These are phyloP conservation scores for Cucurbita pepo DNA, from an alignment of 306 rosid genomes.

Conservation along the genomic window DNA sequence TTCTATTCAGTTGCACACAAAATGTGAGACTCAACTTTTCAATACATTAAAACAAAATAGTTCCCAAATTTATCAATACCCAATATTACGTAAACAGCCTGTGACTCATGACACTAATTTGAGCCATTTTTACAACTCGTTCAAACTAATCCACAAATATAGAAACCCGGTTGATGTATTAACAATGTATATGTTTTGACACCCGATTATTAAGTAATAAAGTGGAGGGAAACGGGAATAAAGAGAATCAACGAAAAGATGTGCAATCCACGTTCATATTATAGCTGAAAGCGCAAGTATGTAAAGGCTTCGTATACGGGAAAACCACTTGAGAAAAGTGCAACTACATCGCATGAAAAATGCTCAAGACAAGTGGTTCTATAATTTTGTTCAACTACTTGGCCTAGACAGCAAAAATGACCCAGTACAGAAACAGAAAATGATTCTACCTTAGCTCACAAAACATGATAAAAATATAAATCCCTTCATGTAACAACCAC, in stretches of 20 bases:
- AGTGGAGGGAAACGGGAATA: not conserved
- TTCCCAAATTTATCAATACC: too few species aligned
- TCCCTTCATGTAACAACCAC: not conserved
- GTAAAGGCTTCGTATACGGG: not conserved
- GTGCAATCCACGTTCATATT: not conserved
- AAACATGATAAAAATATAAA: not conserved
- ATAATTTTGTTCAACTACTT: not conserved
- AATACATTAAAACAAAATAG: too few species aligned
- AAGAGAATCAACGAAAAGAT: not conserved
- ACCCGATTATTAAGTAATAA: not conserved
- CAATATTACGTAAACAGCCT: too few species aligned
- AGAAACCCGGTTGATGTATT: too few species aligned
- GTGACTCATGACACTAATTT: too few species aligned
- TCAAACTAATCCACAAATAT: not conserved
- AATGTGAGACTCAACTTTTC: too few species aligned
- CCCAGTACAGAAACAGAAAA: not conserved
- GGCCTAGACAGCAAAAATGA: conserved; percentile 16
- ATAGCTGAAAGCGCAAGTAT: not conserved
- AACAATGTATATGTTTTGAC: too few species aligned
- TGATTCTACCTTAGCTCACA: conserved; percentile 4
- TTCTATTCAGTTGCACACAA: too few species aligned
- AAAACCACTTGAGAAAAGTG: not conserved
- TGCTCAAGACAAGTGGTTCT: not conserved
- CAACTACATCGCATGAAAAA: not conserved
- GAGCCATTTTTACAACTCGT: not conserved